phyloP scores from a whole-genome alignment of 208 protist genomes.

The Crithidia expoeki region DNA sequence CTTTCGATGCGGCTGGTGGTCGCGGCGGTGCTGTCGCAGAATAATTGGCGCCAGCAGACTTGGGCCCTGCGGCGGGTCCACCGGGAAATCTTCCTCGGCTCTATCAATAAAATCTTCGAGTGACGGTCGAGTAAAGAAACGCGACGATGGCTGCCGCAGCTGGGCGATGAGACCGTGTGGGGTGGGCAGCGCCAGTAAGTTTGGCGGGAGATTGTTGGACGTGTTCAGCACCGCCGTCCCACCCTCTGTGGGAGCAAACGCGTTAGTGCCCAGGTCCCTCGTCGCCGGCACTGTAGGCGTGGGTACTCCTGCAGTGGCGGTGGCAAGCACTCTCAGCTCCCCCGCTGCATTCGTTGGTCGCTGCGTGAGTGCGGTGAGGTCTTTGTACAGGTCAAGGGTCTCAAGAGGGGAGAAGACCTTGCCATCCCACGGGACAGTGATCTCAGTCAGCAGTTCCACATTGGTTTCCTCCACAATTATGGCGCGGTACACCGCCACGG shows the following conservation, averaged over 20 bases:
- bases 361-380: conserved; percentile 9
- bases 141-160: conserved; percentile 25
- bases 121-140: conserved; percentile 72
- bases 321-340: background rate
- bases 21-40: conserved; percentile 62
- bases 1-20: conserved; percentile 63
- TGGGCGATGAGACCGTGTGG: conserved; percentile 25
- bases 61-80: conserved; percentile 61
- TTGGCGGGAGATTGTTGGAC: background rate
- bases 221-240: background rate
- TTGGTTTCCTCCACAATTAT: conserved; percentile 69
- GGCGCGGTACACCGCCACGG: conserved; percentile 64
- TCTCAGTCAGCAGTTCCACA: conserved; percentile 47
- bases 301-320: background rate
- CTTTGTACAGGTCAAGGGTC: conserved; percentile 40
- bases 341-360: background rate
- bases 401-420: conserved; percentile 73
- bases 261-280: background rate
- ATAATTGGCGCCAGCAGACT: conserved; percentile 64
- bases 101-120: conserved; percentile 72
- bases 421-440: conserved; percentile 58
- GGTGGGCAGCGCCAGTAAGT: conserved; percentile 15
- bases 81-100: conserved; percentile 57
- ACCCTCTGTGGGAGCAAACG: background rate
- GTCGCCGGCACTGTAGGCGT: background rate